phyloP scores from a whole-genome alignment of 192 early-diverging fungal genomes.

The Spizellomyces punctatus region DNA sequence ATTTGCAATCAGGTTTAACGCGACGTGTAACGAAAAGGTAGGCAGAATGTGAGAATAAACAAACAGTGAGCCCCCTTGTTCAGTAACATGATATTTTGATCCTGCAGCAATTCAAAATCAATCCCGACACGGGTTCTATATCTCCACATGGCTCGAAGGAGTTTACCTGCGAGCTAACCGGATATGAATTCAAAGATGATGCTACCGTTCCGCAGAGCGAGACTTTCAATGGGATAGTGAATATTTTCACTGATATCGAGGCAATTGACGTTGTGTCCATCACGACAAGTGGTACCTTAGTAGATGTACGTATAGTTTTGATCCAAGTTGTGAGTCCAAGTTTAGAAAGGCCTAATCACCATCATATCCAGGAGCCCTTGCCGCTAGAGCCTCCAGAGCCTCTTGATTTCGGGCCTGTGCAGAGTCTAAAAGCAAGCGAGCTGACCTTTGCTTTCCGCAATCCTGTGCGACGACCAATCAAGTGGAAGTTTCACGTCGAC shows the following conservation, averaged over 20 bases:
- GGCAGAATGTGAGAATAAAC: no score
- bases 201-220: constrained; percentile 42
- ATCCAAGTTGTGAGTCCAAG: not conserved
- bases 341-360: not conserved
- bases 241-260: constrained; percentile 28
- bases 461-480: constrained; percentile 40
- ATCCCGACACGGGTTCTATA: constrained; percentile 20
- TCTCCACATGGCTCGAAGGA: constrained; percentile 31
- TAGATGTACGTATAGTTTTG: constrained; percentile 39
- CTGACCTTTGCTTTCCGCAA: constrained; percentile 46
- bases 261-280: constrained; percentile 25
- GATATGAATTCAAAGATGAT: constrained; percentile 26
- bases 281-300: constrained; percentile 35
- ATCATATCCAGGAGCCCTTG: constrained; percentile 37
- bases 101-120: constrained; percentile 22
- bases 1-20: constrained; percentile 35
- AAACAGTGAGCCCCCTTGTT: no score
- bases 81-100: no score
- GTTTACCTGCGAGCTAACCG: constrained; percentile 35
- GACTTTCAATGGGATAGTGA: constrained; percentile 24
- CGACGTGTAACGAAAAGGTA: constrained; percentile 17
- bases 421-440: constrained; percentile 10
- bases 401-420: constrained; percentile 47
- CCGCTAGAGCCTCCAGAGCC: constrained; percentile 34
- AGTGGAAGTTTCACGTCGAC: constrained; percentile 49